phyloP scores from a whole-genome alignment of 495 filamentous ascomycete genomes.

The Hyaloscypha variabilis region DNA sequence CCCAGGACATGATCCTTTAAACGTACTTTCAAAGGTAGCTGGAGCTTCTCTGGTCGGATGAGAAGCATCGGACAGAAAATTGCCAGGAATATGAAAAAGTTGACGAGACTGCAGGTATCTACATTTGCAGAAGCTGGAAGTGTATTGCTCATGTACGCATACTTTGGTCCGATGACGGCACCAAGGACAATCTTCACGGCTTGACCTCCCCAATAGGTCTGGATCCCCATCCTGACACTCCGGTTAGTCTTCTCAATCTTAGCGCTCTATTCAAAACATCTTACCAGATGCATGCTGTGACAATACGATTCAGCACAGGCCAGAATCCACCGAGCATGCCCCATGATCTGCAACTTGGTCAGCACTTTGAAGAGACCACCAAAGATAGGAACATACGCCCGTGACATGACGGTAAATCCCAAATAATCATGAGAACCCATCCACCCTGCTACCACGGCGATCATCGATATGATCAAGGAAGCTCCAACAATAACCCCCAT shows the following conservation, averaged over 20 bases:
- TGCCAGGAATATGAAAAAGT: conserved; percentile 43
- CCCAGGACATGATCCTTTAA: background rate
- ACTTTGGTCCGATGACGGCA: conserved; percentile 46
- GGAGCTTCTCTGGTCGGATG: conserved; percentile 46
- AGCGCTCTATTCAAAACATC: conserved; percentile 65
- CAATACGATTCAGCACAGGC: conserved; percentile 88
- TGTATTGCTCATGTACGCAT: conserved; percentile 41
- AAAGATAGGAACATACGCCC: conserved; percentile 18
- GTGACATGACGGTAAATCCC: conserved; percentile 29
- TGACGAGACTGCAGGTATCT: conserved; percentile 44
- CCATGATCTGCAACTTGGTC: conserved; percentile 20
- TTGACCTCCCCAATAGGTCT: conserved; percentile 60
- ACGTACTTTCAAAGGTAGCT: conserved; percentile 33
- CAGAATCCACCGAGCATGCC: conserved; percentile 65
- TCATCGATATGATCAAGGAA: conserved; percentile 25
- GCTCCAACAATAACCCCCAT: conserved; percentile 29
- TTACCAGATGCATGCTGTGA: conserved; percentile 85
- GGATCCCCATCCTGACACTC: conserved; percentile 57
- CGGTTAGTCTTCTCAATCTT: conserved; percentile 50
- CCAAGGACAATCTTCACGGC: conserved; percentile 34
- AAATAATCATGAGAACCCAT: conserved; percentile 30
- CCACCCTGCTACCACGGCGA: conserved; percentile 27
- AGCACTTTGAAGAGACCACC: background rate
- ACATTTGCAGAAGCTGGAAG: conserved; percentile 40
- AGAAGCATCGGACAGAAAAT: conserved; percentile 41